Percentiles rank a stretch among this genome's conserved stretches.
These are phyloP conservation scores for Ajuga reptans DNA, from an alignment of 305 asterid species.

Conservation along the genomic window DNA sequence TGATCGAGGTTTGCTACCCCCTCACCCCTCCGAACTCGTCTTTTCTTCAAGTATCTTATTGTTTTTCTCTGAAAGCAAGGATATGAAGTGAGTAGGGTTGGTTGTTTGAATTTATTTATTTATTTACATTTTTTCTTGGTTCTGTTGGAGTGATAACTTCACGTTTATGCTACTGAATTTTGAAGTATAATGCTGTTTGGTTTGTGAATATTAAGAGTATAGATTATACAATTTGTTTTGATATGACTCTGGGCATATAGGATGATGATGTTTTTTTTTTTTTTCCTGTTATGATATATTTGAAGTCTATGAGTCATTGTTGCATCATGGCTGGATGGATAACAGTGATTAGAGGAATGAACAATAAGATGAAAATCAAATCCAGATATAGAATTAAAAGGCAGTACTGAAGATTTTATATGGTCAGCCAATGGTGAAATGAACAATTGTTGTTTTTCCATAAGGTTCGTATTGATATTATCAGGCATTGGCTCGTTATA, in stretches of 20 bases:
- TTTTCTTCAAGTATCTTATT: neutral
- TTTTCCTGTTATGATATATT: neutral
- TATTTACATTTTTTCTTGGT: neutral
- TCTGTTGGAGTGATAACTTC: slow-evolving; percentile 12
- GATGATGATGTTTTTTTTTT: neutral
- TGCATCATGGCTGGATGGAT: slow-evolving; percentile 10
- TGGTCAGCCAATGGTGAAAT: neutral
- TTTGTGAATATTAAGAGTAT: neutral
- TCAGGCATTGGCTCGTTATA: neutral
- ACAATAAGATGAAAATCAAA: neutral
- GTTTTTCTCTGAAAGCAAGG: neutral
- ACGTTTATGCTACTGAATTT: slow-evolving; percentile 9
- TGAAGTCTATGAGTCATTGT: neutral
- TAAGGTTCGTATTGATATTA: neutral
- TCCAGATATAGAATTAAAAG: neutral
- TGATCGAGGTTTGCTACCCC: slow-evolving; percentile 59
- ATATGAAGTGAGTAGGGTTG: neutral
- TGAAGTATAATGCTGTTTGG: slow-evolving; percentile 2
- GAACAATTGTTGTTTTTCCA: slow-evolving; percentile 15
- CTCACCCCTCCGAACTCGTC: neutral
- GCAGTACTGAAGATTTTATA: neutral
- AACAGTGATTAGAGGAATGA: neutral
- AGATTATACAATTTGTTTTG: slow-evolving; percentile 2
- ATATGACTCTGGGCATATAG: neutral
- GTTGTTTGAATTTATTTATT: neutral